Percentiles rank a stretch among this genome's conserved stretches.
These are phyloP conservation scores for Paracamarosporium sp. DNA, from an alignment of 2,329 filamentous ascomycete species.

Conservation along the genomic window DNA sequence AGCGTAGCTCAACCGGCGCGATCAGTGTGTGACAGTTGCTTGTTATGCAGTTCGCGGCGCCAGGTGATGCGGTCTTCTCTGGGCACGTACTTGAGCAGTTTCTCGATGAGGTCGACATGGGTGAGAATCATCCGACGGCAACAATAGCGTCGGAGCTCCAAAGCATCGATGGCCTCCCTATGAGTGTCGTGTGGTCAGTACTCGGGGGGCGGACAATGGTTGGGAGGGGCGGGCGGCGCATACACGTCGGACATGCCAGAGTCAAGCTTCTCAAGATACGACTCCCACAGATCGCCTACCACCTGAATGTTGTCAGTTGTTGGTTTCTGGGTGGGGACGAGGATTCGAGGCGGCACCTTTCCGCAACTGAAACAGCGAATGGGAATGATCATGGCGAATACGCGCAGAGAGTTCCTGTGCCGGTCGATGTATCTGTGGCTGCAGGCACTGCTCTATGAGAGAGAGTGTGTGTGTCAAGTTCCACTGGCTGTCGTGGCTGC, in stretches of 20 bases:
- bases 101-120: constrained; percentile 98
- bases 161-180: constrained; percentile 94
- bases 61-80: constrained; percentile 15
- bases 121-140: constrained; percentile 99
- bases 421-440: not conserved
- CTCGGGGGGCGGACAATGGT: not conserved
- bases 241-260: constrained; percentile 55
- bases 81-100: constrained; percentile 70
- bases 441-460: no score
- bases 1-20: not conserved
- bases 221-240: constrained; percentile 9
- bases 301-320: constrained; percentile 66
- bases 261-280: constrained; percentile 87
- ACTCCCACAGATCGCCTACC: constrained; percentile 96
- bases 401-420: not conserved
- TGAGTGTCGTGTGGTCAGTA: constrained; percentile 20
- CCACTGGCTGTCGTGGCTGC: constrained; percentile 24
- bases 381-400: constrained; percentile 91
- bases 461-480: not conserved
- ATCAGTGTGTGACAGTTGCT: not conserved
- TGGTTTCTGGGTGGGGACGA: constrained; percentile 16
- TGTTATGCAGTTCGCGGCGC: constrained; percentile 12
- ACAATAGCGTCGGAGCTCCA: constrained; percentile 95
- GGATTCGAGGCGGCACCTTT: constrained; percentile 69
- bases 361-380: constrained; percentile 99